Base-by-base conservation (phyloP, 768 basidiomycete species). In the Lepiota venenata region DNA sequence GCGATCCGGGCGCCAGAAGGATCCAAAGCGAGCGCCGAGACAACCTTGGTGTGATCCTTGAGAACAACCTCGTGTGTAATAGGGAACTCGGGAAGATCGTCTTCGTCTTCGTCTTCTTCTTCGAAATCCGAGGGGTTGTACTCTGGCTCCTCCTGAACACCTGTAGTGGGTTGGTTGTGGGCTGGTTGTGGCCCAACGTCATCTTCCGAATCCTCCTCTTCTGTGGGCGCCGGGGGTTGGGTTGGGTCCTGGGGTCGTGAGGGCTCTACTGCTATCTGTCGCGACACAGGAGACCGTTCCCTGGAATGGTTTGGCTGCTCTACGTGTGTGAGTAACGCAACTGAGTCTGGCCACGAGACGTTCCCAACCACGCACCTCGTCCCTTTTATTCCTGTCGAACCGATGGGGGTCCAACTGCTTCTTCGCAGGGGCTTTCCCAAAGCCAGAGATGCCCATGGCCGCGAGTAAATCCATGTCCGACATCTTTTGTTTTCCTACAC, bases 11-110 rank as follows among this genome's bases (percentile, higher is more conserved):
- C 94, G 55, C 97, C 97, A 18, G 95, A 91, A 6, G 94, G 91
- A 70, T 99, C 97, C 44, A 98, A 74, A 0, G 93, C 79, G 16
- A 99, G 75, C 3, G 97, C 93, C 20, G 95, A 93, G 16, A 98
- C 85, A 50, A 97, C 93, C 74, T 98, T 99, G 12, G 82, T 87
- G 66, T 99, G 97, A 70, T 98, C 95, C 69, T 96, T 97, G 64
- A 98, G 78, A 10, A 83, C 71, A 52, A 96, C 81, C 74, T 98
- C 95, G 66, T 98, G 96, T 5, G 93, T 88, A 27, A 85, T 81
- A 18, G 97, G 97, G 64, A 96, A 91, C n/a, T 51, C 49, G 77
- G 76, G 41, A 84, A 81, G 40, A 72, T 63, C 45, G 2, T 58
- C 57, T 35, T 56, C 56, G 52, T 82, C 81, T 10, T 58, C 57